Evolutionary conservation across 192 early-diverging fungal species (phyloP).

Genomic region (Backusella sp.): DNA sequence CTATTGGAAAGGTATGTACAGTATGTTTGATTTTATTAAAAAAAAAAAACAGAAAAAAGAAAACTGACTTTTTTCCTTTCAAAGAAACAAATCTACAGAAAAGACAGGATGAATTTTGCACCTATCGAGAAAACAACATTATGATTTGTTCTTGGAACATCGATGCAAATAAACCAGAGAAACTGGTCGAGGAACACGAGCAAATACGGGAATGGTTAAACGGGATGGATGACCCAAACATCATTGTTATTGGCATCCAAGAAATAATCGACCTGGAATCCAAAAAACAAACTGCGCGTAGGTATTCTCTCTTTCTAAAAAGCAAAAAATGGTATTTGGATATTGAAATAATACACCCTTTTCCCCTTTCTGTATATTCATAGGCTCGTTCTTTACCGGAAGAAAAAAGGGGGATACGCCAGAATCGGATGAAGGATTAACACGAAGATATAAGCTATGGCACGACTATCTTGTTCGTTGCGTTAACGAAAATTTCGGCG

Average conservation of each 20-base stretch:
- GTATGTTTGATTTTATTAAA: neutral
- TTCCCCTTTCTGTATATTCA: neutral
- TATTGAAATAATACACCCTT: neutral
- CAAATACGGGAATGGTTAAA: slow-evolving; percentile 48
- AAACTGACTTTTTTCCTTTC: neutral
- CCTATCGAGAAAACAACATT: slow-evolving; percentile 65
- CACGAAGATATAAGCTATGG: slow-evolving; percentile 81
- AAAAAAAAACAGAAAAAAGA: neutral
- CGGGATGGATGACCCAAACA: slow-evolving; percentile 59
- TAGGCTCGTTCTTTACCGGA: slow-evolving; percentile 51
- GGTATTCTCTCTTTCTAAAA: slow-evolving; percentile 1
- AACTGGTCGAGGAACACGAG: slow-evolving; percentile 52
- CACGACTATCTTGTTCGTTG: slow-evolving; percentile 63
- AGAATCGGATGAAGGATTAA: slow-evolving; percentile 56
- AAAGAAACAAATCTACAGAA: slow-evolving; percentile 58
- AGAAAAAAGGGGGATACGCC: slow-evolving; percentile 50
- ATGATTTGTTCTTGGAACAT: slow-evolving; percentile 95
- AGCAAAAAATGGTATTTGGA: neutral
- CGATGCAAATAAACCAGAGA: slow-evolving; percentile 83
- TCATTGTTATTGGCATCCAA: slow-evolving; percentile 82
- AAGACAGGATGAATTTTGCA: slow-evolving; percentile 61
- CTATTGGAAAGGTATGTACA: slow-evolving; percentile 60
- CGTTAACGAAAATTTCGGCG: slow-evolving; percentile 52
- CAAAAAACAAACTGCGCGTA: slow-evolving; percentile 75
- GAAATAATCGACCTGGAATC: slow-evolving; percentile 83